A percentile compares a stretch with the other conserved stretches of the same genome.
Evolutionary conservation across 768 basidiomycete species (phyloP).

Genomic region (Panus rudis): DNA sequence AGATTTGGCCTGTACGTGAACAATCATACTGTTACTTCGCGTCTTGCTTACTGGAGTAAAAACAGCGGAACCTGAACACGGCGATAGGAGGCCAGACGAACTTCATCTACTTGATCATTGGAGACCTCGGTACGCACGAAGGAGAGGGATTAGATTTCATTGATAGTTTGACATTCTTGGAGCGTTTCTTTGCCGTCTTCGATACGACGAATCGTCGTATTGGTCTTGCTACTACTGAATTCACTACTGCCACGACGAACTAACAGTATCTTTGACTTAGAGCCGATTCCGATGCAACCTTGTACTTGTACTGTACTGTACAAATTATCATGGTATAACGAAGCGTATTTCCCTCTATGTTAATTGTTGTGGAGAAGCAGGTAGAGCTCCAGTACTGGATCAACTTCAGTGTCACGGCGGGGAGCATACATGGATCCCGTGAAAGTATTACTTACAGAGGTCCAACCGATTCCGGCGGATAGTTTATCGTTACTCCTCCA

Average conservation of each 20-base stretch:
- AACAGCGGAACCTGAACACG: conserved; percentile 38
- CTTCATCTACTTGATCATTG: conserved; percentile 45
- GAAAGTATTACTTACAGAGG: too few species aligned
- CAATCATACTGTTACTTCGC: background rate
- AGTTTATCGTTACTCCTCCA: too few species aligned
- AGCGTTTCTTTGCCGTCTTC: conserved; percentile 12
- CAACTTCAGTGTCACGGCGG: too few species aligned
- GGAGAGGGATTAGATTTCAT: conserved; percentile 57
- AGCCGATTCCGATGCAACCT: too few species aligned
- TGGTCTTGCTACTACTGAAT: conserved; percentile 33
- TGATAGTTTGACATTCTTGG: conserved; percentile 16
- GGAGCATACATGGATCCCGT: too few species aligned
- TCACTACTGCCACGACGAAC: conserved; percentile 19
- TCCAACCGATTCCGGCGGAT: too few species aligned
- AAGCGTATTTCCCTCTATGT: too few species aligned
- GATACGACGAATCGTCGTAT: conserved; percentile 31
- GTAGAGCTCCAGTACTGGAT: too few species aligned
- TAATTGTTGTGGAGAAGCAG: too few species aligned
- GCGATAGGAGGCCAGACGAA: conserved; percentile 44
- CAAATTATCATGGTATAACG: too few species aligned
- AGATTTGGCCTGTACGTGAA: conserved; percentile 46
- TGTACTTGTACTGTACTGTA: too few species aligned
- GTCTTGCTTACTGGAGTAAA: background rate
- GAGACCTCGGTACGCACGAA: conserved; percentile 37
- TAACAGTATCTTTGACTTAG: too few species aligned